Evolutionary conservation across 805 yeast species (phyloP).

Genomic region (Metahyphopichia silvanorum): DNA sequence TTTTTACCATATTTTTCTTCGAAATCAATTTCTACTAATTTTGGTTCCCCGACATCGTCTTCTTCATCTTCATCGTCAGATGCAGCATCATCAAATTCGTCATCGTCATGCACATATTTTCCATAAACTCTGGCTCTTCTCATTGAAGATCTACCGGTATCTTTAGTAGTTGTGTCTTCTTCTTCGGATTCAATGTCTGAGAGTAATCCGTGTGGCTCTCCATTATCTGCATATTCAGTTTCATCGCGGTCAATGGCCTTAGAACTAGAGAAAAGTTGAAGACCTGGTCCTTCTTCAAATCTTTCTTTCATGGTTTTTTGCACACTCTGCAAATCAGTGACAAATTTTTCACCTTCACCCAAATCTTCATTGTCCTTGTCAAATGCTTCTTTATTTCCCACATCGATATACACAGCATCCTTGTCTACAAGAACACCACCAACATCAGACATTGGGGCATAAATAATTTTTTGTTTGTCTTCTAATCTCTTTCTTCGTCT

Average conservation of each 20-base stretch:
- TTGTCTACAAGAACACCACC: constrained; percentile 96
- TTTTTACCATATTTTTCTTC: constrained; percentile 29
- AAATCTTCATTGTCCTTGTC: constrained; percentile 60
- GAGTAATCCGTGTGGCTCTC: constrained; percentile 31
- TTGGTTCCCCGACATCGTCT: constrained; percentile 33
- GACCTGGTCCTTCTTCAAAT: constrained; percentile 61
- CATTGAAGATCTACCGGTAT: constrained; percentile 59
- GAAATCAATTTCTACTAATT: constrained; percentile 49
- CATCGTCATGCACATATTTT: constrained; percentile 46
- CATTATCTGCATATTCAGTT: constrained; percentile 36
- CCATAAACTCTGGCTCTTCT: constrained; percentile 57
- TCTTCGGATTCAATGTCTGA: constrained; percentile 29
- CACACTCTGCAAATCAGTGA: constrained; percentile 75
- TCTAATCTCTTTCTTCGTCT: constrained; percentile 86
- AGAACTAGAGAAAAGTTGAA: constrained; percentile 69
- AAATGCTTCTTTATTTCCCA: constrained; percentile 56
- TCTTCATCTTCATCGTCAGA: constrained; percentile 45
- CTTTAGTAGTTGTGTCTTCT: constrained; percentile 20
- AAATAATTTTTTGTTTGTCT: constrained; percentile 88
- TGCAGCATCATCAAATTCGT: constrained; percentile 38
- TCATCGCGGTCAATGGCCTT: constrained; percentile 40
- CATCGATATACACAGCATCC: constrained; percentile 94
- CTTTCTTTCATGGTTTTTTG: constrained; percentile 57
- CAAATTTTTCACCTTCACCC: constrained; percentile 85
- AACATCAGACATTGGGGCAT: constrained; percentile 99